Conservation (phyloP, 495 filamentous ascomycete genomes). For the Podospora fimiseda region DNA sequence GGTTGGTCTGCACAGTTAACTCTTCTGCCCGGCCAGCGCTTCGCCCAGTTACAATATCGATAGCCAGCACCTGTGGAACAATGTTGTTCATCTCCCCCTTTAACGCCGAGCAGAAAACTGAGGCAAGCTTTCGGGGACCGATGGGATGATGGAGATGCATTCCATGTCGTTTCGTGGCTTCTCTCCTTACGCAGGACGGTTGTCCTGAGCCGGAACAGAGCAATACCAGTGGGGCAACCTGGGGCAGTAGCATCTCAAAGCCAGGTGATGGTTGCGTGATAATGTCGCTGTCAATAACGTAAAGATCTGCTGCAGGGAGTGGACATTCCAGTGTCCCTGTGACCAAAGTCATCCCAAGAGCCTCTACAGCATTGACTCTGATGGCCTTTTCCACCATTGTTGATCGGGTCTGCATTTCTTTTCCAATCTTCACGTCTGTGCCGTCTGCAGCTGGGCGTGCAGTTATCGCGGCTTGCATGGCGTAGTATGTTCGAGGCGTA, state of each 20-base stretch:
- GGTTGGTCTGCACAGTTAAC: no score
- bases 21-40: no score
- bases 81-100: background rate
- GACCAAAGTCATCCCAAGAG: constrained; percentile 14
- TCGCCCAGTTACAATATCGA: no score
- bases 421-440: background rate
- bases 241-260: no score
- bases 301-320: constrained; percentile 16
- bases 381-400: constrained; percentile 12
- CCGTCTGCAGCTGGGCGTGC: background rate
- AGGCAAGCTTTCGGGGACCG: constrained; percentile 16
- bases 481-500: constrained; percentile 24
- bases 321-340: constrained; percentile 4
- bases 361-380: constrained; percentile 9
- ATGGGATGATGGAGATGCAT: constrained; percentile 23
- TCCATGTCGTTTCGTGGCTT: background rate
- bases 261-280: background rate
- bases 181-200: constrained; percentile 5
- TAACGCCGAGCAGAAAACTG: constrained; percentile 7
- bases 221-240: no score
- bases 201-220: constrained; percentile 16
- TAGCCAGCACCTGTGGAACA: background rate
- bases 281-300: constrained; percentile 15
- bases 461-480: no score
- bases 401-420: constrained; percentile 6